These are phyloP conservation scores for Wickerhamiella vanderwaltii DNA, from an alignment of 805 yeast species.

Conservation along the genomic window DNA sequence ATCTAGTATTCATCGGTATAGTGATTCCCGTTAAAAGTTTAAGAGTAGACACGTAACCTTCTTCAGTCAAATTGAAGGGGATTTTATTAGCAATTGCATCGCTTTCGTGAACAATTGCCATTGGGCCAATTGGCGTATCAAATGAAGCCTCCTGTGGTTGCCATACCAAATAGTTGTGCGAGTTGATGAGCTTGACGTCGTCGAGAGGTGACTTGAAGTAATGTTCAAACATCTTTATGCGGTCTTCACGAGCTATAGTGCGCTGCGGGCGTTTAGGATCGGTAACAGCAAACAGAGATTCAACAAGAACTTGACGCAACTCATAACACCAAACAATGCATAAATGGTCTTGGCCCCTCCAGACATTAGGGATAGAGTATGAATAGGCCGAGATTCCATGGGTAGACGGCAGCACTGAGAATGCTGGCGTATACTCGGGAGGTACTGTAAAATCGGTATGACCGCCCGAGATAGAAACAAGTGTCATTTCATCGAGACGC, in stretches of 20 bases:
- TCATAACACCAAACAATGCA: slow-evolving; percentile 97
- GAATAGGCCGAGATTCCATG: slow-evolving; percentile 78
- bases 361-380: slow-evolving; percentile 77
- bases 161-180: slow-evolving; percentile 3
- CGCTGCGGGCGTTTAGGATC: slow-evolving; percentile 34
- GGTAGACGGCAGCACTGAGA: slow-evolving; percentile 54
- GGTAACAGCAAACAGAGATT: slow-evolving; percentile 45
- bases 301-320: slow-evolving; percentile 51
- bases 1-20: slow-evolving; percentile 8
- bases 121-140: slow-evolving; percentile 5
- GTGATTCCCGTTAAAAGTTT: slow-evolving; percentile 4
- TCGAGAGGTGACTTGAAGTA: slow-evolving; percentile 13
- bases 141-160: neutral
- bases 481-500: slow-evolving; percentile 45
- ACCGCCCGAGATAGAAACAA: slow-evolving; percentile 88
- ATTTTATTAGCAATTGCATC: neutral
- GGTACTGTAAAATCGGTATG: slow-evolving; percentile 64
- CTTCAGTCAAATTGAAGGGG: neutral
- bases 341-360: slow-evolving; percentile 90
- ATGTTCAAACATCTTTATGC: slow-evolving; percentile 36
- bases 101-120: neutral
- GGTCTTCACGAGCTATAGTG: slow-evolving; percentile 39
- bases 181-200: slow-evolving; percentile 1
- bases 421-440: slow-evolving; percentile 74
- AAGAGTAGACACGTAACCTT: neutral